A percentile compares a stretch with the other conserved stretches of the same genome.
phyloP scores from a whole-genome alignment of 306 rosid genomes.

The Abrus pulchellus region DNA sequence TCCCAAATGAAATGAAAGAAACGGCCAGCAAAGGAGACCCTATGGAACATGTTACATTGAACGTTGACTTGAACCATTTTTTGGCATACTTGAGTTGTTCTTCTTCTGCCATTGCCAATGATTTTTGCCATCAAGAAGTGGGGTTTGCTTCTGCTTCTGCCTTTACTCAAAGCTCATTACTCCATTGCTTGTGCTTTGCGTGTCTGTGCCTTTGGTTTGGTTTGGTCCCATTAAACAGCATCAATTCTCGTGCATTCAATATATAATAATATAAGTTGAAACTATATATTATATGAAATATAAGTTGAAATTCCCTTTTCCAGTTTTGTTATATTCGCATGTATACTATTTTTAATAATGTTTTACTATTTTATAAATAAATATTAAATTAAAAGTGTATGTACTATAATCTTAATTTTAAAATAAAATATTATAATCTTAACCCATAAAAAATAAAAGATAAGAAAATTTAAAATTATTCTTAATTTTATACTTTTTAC shows the following conservation, averaged over 20 bases:
- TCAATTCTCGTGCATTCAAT: slow-evolving; percentile 24
- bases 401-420: too few species aligned
- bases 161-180: neutral
- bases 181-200: neutral
- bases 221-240: slow-evolving; percentile 27
- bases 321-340: too few species aligned
- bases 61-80: slow-evolving; percentile 62
- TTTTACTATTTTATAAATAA: too few species aligned
- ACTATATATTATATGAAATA: too few species aligned
- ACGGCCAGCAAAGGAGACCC: slow-evolving; percentile 66
- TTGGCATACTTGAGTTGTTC: slow-evolving; percentile 69
- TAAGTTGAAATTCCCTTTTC: too few species aligned
- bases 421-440: too few species aligned
- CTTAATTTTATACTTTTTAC: too few species aligned
- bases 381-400: too few species aligned
- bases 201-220: neutral
- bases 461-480: too few species aligned
- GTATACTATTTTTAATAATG: too few species aligned
- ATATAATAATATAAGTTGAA: too few species aligned
- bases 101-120: slow-evolving; percentile 53
- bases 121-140: slow-evolving; percentile 51
- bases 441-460: too few species aligned
- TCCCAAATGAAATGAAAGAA: slow-evolving; percentile 84
- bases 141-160: neutral
- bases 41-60: slow-evolving; percentile 61